Evolutionary conservation across 2,329 filamentous ascomycete genomes (phyloP).

Genomic region (Diaporthe australafricana): DNA sequence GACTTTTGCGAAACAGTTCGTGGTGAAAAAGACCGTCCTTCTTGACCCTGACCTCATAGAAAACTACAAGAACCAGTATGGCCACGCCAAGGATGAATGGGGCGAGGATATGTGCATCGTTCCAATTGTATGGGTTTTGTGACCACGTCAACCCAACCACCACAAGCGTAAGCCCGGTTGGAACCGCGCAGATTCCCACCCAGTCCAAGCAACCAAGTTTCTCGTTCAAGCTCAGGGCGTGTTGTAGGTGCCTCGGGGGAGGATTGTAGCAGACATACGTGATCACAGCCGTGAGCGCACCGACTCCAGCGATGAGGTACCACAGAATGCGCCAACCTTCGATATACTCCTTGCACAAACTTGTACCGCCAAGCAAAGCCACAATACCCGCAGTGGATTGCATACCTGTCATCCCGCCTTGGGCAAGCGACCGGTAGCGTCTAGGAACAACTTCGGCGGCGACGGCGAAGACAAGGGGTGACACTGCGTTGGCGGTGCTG

Average conservation of each 20-base stretch:
- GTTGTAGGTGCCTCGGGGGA: background rate
- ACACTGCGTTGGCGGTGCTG: constrained; percentile 7
- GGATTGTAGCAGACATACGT: constrained; percentile 2
- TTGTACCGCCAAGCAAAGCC: background rate
- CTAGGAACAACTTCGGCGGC: background rate
- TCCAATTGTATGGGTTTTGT: constrained; percentile 1
- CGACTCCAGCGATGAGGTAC: background rate
- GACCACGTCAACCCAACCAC: background rate
- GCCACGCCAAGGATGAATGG: background rate
- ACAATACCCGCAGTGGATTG: background rate
- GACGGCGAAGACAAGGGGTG: background rate
- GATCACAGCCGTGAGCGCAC: background rate
- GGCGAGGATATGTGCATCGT: background rate
- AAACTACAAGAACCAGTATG: background rate
- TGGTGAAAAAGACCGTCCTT: background rate
- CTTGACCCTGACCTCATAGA: constrained; percentile 2
- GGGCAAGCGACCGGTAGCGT: background rate
- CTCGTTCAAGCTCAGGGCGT: background rate
- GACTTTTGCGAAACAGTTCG: background rate
- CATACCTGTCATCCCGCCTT: background rate
- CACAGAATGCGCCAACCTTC: constrained; percentile 5
- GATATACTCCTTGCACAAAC: background rate
- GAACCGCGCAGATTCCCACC: background rate
- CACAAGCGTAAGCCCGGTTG: background rate
- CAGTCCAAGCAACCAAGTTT: background rate